These are phyloP conservation scores for Carex myosuroides DNA, from an alignment of 176 grass and related monocot genomes.

Conservation along the genomic window DNA sequence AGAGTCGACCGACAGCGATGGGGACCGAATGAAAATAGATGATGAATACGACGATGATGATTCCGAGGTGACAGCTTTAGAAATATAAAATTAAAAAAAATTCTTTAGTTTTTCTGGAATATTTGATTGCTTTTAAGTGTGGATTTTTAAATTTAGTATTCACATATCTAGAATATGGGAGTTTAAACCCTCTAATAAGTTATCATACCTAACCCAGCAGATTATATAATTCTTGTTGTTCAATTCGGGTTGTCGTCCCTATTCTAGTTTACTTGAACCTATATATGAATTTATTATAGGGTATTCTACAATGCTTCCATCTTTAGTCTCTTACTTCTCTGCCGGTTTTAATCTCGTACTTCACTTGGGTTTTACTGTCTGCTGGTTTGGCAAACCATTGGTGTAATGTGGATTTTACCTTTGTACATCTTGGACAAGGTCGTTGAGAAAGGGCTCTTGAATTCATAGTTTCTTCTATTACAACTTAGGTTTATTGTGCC, in stretches of 20 bases:
- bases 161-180: background rate
- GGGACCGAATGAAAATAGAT: background rate
- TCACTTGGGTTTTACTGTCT: background rate
- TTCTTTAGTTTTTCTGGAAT: background rate
- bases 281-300: background rate
- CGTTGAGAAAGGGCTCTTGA: background rate
- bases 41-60: conserved; percentile 10
- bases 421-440: background rate
- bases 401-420: background rate
- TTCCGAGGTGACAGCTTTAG: conserved; percentile 15
- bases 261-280: background rate
- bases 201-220: background rate
- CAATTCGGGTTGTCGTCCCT: background rate
- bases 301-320: background rate
- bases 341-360: too few species aligned
- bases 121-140: background rate
- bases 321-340: background rate
- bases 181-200: conserved; percentile 2
- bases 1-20: conserved; percentile 14
- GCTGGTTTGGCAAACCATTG: background rate
- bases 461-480: background rate
- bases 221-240: background rate
- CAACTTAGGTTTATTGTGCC: background rate
- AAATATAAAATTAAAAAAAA: background rate
- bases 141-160: background rate